Evolutionary conservation across 371 early-diverging fungal genomes (phyloP).

Genomic region (Apophysomyces variabilis): DNA sequence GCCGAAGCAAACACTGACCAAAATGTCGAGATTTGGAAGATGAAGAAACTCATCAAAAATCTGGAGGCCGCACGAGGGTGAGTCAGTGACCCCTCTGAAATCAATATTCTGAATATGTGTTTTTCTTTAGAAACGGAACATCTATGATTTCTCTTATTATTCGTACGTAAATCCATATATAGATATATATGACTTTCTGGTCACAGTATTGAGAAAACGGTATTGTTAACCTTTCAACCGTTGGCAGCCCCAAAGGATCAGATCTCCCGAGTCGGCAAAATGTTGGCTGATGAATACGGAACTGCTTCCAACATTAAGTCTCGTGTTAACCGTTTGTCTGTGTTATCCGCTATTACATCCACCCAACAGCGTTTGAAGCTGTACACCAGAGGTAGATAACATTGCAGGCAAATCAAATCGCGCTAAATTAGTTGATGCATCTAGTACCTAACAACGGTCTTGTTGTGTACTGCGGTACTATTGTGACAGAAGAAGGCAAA

Average conservation of each 20-base stretch:
- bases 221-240: background rate
- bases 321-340: slow-evolving; percentile 98
- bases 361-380: slow-evolving; percentile 98
- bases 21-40: slow-evolving; percentile 96
- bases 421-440: background rate
- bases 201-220: background rate
- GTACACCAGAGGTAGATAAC: slow-evolving; percentile 72
- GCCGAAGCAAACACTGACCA: slow-evolving; percentile 51
- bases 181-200: background rate
- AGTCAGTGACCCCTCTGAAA: background rate
- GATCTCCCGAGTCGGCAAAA: slow-evolving; percentile 89
- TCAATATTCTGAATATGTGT: background rate
- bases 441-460: slow-evolving; percentile 89
- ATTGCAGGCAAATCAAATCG: background rate
- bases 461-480: slow-evolving; percentile 92
- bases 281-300: slow-evolving; percentile 99
- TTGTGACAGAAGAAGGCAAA: slow-evolving; percentile 95
- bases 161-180: slow-evolving; percentile 54
- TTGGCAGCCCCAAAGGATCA: slow-evolving; percentile 89
- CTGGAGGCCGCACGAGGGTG: slow-evolving; percentile 84
- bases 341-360: slow-evolving; percentile 98
- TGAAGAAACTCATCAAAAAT: slow-evolving; percentile 97
- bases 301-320: slow-evolving; percentile 99
- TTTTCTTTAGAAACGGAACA: slow-evolving; percentile 90
- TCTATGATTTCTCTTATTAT: slow-evolving; percentile 99